phyloP scores from a whole-genome alignment of 495 filamentous ascomycete species.

The Aspergillus sclerotioniger region DNA sequence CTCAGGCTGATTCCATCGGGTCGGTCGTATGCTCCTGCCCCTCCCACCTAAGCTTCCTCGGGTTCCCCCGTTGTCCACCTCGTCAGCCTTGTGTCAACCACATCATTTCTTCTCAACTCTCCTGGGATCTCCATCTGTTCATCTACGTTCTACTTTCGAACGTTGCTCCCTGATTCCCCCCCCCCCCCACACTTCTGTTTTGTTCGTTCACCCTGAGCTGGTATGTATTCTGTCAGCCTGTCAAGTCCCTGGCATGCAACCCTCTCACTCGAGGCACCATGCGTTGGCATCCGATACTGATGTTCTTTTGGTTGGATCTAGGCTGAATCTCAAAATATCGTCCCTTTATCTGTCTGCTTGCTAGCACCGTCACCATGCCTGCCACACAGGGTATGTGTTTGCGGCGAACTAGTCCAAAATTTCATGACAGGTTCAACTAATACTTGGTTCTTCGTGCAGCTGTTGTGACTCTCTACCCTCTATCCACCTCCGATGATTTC shows the following conservation, averaged over 20 bases:
- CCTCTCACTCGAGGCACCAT: neutral
- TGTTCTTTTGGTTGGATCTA: neutral
- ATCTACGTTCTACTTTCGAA: too few species aligned
- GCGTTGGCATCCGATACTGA: neutral
- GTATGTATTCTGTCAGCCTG: neutral
- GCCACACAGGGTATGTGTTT: slow-evolving; percentile 15
- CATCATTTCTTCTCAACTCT: neutral
- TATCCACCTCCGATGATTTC: slow-evolving; percentile 20
- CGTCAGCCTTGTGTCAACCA: slow-evolving; percentile 1
- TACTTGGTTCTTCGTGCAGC: slow-evolving; percentile 20
- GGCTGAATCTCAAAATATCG: neutral
- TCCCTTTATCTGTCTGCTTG: neutral
- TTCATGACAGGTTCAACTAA: slow-evolving; percentile 14
- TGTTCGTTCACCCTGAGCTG: neutral
- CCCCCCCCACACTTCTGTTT: too few species aligned
- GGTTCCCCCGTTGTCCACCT: neutral
- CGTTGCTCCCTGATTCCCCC: too few species aligned
- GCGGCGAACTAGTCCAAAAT: neutral
- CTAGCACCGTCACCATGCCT: slow-evolving; percentile 9
- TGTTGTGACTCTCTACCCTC: slow-evolving; percentile 25
- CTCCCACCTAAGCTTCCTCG: slow-evolving; percentile 29
- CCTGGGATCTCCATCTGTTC: neutral
- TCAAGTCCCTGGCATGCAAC: neutral
- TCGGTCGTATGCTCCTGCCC: slow-evolving; percentile 15
- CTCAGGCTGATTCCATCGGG: slow-evolving; percentile 23